Base-by-base conservation (phyloP, 192 early-diverging fungal genomes). In the Diversispora eburnea region DNA sequence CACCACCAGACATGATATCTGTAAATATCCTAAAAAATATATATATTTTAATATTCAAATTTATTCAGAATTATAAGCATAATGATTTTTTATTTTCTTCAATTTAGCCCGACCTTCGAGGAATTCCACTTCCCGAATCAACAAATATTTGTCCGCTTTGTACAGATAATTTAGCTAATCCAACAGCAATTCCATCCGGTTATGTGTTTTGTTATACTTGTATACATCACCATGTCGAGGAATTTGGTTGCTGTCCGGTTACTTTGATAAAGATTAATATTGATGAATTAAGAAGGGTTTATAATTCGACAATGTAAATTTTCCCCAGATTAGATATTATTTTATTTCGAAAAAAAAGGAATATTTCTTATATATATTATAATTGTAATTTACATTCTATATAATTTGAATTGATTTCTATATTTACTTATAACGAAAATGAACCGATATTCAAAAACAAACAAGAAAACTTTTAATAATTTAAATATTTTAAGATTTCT, bases 181-280 rank as follows among this genome's bases (percentile, higher is more conserved):
- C 95, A 5, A 91, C 96, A 8, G 90, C 93, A 58, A 76, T 95
- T 39, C 83, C 92, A 13, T 88, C 94, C 8, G 96, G 96, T 13
- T 97, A 94, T 74, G 95, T 94, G 12, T 97, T 91, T 70, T 98
- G 96, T 79, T 98, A 98, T 78, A 89, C 91, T 7, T 98, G 95
- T 81, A 86, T 92, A 8, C 91, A 88, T 79, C 84, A 83, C 46
- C 88, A 91, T 67, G 85, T 96, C 8, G 86, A 89, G 19, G 88
- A 90, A 19, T 77, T 87, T 71, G 82, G 83, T 15, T 69, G 85
- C 8, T 98, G 96, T 62, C 96, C 96, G 8, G 86, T 98, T 4
- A 93, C 94, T 4, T 80, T 87, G 77, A 79, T 84, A 46, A 79
- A 76, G 39, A 77, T 86, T 13, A 79, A 77, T 7, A 75, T 73